A percentile compares a stretch with the other conserved stretches of the same genome.
These are phyloP conservation scores for Sphaerulina musiva DNA, from an alignment of 2,329 filamentous ascomycete genomes.

Conservation along the genomic window DNA sequence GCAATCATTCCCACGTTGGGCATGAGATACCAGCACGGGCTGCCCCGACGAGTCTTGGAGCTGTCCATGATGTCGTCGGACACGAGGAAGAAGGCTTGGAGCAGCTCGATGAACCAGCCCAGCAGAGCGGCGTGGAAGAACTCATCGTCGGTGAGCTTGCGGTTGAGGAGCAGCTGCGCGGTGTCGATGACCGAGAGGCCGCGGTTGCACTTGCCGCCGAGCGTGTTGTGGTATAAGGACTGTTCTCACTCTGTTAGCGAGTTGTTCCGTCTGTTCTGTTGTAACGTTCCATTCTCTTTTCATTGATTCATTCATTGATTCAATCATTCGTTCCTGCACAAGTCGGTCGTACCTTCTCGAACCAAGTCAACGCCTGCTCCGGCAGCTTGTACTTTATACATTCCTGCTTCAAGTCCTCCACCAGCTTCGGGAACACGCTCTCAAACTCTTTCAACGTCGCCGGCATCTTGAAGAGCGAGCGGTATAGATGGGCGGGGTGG, in stretches of 20 bases:
- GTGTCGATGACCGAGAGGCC: conserved; percentile 97
- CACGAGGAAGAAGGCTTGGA: conserved; percentile 98
- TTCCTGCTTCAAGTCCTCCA: conserved; percentile 72
- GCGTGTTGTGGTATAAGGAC: conserved; percentile 76
- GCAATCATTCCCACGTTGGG: conserved; percentile 87
- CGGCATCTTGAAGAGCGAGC: conserved; percentile 46
- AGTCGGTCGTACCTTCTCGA: conserved; percentile 58
- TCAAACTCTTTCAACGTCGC: conserved; percentile 83
- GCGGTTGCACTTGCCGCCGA: conserved; percentile 97
- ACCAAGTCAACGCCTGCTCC: conserved; percentile 74
- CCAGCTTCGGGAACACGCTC: conserved; percentile 77
- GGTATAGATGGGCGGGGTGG: conserved; percentile 2
- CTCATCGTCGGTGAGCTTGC: conserved; percentile 68
- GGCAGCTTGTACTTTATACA: conserved; percentile 78
- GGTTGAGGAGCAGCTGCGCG: conserved; percentile 67
- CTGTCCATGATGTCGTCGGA: conserved; percentile 98
- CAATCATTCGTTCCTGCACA: no score
- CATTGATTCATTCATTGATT: no score
- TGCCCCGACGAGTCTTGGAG: conserved; percentile 87
- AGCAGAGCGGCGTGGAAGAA: conserved; percentile 83
- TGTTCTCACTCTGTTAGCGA: conserved; percentile 34
- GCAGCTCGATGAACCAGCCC: conserved; percentile 95
- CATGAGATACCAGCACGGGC: conserved; percentile 94
- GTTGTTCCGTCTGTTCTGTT: no score
- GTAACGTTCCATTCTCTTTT: no score